Evolutionary conservation across 768 basidiomycete genomes (phyloP), one percentile per base, ranked within the genome.

Genomic region (Termitomyces sp.): DNA sequence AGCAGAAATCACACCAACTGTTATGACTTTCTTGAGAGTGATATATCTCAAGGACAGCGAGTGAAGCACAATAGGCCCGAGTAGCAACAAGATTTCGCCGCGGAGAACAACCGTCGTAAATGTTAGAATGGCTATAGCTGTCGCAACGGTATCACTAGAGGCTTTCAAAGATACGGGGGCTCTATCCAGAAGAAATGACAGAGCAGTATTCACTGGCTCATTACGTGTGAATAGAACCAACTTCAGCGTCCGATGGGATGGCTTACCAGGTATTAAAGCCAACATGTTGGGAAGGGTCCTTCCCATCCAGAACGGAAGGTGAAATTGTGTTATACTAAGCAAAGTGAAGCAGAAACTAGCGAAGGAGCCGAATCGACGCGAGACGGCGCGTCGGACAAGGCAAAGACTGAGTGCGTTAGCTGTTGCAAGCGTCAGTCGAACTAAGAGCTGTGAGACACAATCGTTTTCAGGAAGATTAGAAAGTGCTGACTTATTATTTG

Each of bases 281-380:
- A 94, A 85, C 86, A 94, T 96, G 68, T 98, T 99, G 1, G 97
- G 96, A 7, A 98, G 70, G 0, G 96, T 97, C 53, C 97, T 74
- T 2, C 94, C 86, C 78, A 94, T 91, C 87, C 93, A 98, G 68
- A 92, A 99, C 7, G 86, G 86, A 5, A 95, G 66, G 67, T 98
- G 97, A 66, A 97, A 98, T 66, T 96, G 94, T 0, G 87, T 83
- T 61, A 83, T 78, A 3, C 84, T 84, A n/a, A 97, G 67, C 0
- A 94, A 59, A 1, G 80, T 69, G 67, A 87, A 96, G 63, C 82
- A 76, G 15, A 78, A 64, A 14, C 83, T 75, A 0, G 85, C 78
- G 3, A 69, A 66, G 1, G 73, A 69, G 15, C 90, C 92, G 61
- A 87, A 96, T 19, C 87, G 82, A 11, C 70, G 69, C 0, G 78